phyloP scores from a whole-genome alignment of 768 basidiomycete genomes.

The Macrolepiota fuliginosa region DNA sequence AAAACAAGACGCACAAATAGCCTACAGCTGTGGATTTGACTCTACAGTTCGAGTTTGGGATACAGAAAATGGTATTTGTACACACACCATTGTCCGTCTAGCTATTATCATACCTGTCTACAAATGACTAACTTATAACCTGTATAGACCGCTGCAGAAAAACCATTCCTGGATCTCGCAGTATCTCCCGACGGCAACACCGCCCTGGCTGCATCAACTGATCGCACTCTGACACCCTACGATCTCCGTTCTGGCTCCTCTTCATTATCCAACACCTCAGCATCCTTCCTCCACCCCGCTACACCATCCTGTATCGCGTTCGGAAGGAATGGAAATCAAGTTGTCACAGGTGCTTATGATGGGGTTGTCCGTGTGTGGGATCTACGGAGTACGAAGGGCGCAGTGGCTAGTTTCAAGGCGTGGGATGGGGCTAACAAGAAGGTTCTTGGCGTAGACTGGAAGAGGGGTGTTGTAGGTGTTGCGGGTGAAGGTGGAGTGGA shows the following conservation, averaged over 20 bases:
- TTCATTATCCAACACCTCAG: not conserved
- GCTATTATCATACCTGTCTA: not conserved
- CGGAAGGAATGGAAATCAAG: conserved; percentile 39
- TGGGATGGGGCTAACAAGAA: conserved; percentile 51
- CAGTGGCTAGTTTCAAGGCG: conserved; percentile 61
- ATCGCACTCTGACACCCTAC: conserved; percentile 70
- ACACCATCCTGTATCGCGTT: conserved; percentile 63
- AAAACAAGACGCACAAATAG: conserved; percentile 30
- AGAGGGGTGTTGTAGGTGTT: conserved; percentile 49
- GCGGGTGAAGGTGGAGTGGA: conserved; percentile 67
- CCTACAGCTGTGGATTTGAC: conserved; percentile 84
- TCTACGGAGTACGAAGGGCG: conserved; percentile 61
- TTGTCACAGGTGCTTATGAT: conserved; percentile 75
- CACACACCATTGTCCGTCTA: conserved; percentile 61
- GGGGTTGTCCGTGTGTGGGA: conserved; percentile 80
- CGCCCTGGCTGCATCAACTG: conserved; percentile 65
- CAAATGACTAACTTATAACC: not conserved
- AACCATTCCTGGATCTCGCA: conserved; percentile 70
- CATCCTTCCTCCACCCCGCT: conserved; percentile 45
- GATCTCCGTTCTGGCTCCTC: conserved; percentile 48
- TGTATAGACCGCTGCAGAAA: conserved; percentile 61
- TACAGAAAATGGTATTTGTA: conserved; percentile 70
- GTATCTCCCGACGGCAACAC: conserved; percentile 40
- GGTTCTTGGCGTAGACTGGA: conserved; percentile 60
- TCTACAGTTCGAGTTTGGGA: conserved; percentile 92